A percentile compares a stretch with the other conserved stretches of the same genome.
Conservation (phyloP, 345 rosid genomes). For the Firmiana major region DNA sequence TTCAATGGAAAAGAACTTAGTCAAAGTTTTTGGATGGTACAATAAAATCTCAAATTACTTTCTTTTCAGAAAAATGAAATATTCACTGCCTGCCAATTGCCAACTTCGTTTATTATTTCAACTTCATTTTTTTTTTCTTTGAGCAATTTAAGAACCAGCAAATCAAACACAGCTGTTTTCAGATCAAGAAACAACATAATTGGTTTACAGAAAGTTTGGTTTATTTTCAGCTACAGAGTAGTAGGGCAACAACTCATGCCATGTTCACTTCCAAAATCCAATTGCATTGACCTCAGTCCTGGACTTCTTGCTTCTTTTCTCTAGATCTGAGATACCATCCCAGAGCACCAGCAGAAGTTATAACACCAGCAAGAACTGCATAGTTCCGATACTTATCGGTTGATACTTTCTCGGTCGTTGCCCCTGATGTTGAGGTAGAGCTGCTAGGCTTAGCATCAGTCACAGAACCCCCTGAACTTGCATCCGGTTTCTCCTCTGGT, state of each 20-base stretch:
- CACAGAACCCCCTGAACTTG: slow-evolving; percentile 35
- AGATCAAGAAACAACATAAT: not conserved
- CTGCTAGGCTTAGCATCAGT: slow-evolving; percentile 41
- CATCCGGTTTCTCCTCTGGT: slow-evolving; percentile 52
- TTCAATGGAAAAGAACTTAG: no score
- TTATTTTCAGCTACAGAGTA: slow-evolving; percentile 12
- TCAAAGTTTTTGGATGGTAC: no score
- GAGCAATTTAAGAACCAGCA: not conserved
- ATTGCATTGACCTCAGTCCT: slow-evolving; percentile 38
- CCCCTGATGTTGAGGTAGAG: slow-evolving; percentile 42
- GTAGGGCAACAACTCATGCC: not conserved
- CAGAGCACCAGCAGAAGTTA: slow-evolving; percentile 56
- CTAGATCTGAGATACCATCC: slow-evolving; percentile 88
- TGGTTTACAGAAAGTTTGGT: not conserved
- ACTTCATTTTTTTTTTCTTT: no score
- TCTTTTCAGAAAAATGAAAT: no score
- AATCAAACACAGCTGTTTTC: not conserved
- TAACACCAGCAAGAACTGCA: slow-evolving; percentile 73
- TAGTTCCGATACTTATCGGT: slow-evolving; percentile 73
- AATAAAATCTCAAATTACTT: no score
- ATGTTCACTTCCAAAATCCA: not conserved
- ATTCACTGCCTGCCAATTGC: no score
- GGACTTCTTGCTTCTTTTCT: slow-evolving; percentile 64
- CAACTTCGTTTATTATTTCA: no score
- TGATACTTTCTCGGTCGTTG: slow-evolving; percentile 57